Evolutionary conservation across 2,329 filamentous ascomycete genomes (phyloP).

Genomic region (Chaetomium sp.): DNA sequence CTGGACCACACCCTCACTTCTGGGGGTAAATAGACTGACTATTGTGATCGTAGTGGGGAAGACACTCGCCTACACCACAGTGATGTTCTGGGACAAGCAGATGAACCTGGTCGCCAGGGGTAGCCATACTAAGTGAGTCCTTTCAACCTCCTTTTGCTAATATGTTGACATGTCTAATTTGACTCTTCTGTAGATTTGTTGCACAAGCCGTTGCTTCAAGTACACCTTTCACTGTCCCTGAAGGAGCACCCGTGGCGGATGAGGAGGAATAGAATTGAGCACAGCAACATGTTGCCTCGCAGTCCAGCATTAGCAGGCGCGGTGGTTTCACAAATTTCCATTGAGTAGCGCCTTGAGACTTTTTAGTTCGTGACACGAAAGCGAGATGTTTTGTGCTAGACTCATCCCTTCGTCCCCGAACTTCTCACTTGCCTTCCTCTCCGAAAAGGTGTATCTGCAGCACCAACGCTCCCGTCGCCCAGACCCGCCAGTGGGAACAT

Average conservation of each 20-base stretch:
- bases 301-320: no score
- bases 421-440: no score
- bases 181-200: conserved; percentile 10
- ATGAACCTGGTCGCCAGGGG: conserved; percentile 56
- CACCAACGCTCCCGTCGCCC: no score
- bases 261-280: not conserved
- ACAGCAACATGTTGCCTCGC: no score
- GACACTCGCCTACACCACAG: conserved; percentile 54
- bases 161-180: not conserved
- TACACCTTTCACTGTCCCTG: not conserved
- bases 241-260: not conserved
- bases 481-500: no score
- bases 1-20: not conserved
- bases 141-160: not conserved
- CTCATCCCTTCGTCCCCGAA: no score
- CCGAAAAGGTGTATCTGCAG: no score
- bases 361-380: no score
- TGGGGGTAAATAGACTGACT: not conserved
- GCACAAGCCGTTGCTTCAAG: conserved; percentile 1
- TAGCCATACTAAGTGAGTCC: conserved; percentile 57
- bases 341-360: no score
- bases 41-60: conserved; percentile 47
- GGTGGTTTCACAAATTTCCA: no score
- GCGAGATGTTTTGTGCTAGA: no score
- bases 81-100: conserved; percentile 53